Percentiles rank a stretch among this genome's conserved stretches.
Evolutionary conservation across 2,329 filamentous ascomycete genomes (phyloP).

Genomic region (Fusarium falciforme): DNA sequence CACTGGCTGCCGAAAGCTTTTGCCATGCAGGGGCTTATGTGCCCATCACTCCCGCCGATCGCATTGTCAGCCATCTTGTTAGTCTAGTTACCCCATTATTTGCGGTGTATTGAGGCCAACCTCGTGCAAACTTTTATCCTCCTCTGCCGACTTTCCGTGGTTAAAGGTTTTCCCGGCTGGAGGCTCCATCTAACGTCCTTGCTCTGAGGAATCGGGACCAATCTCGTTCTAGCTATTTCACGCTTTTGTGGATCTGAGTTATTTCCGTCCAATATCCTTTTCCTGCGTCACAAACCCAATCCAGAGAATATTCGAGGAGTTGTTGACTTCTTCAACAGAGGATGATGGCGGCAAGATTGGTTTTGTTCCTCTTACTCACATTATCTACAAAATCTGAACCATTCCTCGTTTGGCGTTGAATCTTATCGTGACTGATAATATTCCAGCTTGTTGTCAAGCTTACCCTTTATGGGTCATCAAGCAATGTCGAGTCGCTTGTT

Average conservation of each 20-base stretch:
- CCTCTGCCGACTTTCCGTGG: constrained; percentile 7
- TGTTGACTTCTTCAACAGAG: neutral
- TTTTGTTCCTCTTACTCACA: neutral
- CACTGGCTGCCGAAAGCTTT: neutral
- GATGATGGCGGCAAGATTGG: neutral
- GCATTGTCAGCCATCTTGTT: neutral
- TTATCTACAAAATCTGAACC: neutral
- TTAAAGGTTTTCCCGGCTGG: constrained; percentile 19
- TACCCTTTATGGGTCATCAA: neutral
- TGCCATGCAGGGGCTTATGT: neutral
- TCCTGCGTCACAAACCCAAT: neutral
- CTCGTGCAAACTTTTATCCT: neutral
- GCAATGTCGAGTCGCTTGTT: neutral
- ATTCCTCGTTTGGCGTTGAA: neutral
- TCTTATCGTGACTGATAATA: neutral
- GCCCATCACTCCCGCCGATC: neutral
- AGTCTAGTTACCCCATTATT: neutral
- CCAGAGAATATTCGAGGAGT: neutral
- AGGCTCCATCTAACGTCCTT: neutral
- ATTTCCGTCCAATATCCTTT: neutral
- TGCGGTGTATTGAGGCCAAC: neutral
- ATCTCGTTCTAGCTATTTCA: neutral
- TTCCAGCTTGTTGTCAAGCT: neutral
- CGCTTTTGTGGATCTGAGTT: neutral
- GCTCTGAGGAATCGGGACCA: neutral